Evolutionary conservation across 2,329 filamentous ascomycete species (phyloP).

Genomic region (Fusarium foetens): DNA sequence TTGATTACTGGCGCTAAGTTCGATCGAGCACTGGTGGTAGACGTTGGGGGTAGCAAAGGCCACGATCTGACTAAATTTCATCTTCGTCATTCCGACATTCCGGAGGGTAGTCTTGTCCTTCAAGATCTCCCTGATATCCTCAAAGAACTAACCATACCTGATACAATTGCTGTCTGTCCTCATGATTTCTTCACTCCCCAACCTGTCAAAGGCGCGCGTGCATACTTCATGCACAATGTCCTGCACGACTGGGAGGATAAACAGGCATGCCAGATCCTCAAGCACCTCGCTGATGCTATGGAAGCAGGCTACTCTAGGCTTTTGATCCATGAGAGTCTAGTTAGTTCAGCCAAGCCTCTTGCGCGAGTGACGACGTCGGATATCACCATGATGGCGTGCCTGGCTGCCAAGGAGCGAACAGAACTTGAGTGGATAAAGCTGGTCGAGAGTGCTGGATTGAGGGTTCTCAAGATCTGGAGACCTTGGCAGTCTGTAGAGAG

Average conservation of each 20-base stretch:
- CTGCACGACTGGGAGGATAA: conserved; percentile 62
- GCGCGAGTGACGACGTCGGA: conserved; percentile 48
- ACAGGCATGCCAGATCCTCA: conserved; percentile 49
- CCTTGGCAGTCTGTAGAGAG: conserved; percentile 43
- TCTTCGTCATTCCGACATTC: conserved; percentile 40
- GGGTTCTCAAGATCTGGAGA: conserved; percentile 48
- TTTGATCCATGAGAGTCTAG: conserved; percentile 51
- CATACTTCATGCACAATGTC: conserved; percentile 60
- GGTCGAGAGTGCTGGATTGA: conserved; percentile 40
- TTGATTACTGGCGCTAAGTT: conserved; percentile 43
- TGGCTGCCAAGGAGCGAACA: conserved; percentile 47
- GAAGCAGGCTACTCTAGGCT: conserved; percentile 51
- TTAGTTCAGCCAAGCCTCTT: conserved; percentile 45
- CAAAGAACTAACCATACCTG: conserved; percentile 34
- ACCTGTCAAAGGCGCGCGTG: conserved; percentile 52
- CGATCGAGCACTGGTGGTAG: conserved; percentile 47
- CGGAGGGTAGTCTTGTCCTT: conserved; percentile 46
- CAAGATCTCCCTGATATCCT: conserved; percentile 50
- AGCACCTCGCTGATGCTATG: conserved; percentile 36
- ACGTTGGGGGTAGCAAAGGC: conserved; percentile 51
- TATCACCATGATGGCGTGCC: conserved; percentile 49
- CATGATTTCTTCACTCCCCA: conserved; percentile 53
- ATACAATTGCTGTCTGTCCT: conserved; percentile 43
- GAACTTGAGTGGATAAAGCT: conserved; percentile 46
- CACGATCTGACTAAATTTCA: conserved; percentile 51